A percentile compares a stretch with the other conserved stretches of the same genome.
phyloP scores from a whole-genome alignment of 2,329 filamentous ascomycete genomes.

The Apiospora kogelbergensis region DNA sequence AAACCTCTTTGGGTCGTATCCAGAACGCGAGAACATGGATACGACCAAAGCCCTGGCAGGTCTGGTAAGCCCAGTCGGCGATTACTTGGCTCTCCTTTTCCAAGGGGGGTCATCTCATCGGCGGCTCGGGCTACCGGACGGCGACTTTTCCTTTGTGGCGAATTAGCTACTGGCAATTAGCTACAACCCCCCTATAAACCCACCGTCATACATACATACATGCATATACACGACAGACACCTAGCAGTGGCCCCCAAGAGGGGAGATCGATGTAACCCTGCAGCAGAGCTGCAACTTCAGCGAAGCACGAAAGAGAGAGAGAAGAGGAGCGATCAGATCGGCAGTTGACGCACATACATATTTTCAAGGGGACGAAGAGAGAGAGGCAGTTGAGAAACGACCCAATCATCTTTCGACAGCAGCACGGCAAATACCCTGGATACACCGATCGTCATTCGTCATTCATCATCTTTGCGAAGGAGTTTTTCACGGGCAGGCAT shows the following conservation, averaged over 20 bases:
- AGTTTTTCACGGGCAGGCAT: not conserved
- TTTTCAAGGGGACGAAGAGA: not conserved
- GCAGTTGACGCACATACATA: not conserved
- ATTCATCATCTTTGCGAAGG: constrained; percentile 1
- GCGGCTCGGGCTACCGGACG: not conserved
- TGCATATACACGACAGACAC: not conserved
- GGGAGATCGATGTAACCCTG: not conserved
- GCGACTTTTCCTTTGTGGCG: not conserved
- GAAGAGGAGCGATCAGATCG: not conserved
- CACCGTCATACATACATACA: not conserved
- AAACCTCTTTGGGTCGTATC: not conserved
- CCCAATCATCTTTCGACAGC: not conserved
- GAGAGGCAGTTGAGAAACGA: not conserved
- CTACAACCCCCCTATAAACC: not conserved
- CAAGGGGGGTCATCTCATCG: not conserved
- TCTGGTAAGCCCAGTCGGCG: not conserved
- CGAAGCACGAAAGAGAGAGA: not conserved
- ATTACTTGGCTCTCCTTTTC: not conserved
- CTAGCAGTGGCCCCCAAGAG: constrained; percentile 2
- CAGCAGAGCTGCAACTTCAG: not conserved
- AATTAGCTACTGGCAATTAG: not conserved
- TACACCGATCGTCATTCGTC: constrained; percentile 2
- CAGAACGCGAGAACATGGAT: not conserved
- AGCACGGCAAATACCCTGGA: constrained; percentile 1
- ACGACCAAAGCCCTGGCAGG: not conserved